A percentile compares a stretch with the other conserved stretches of the same genome.
Evolutionary conservation across 495 filamentous ascomycete genomes (phyloP).

Genomic region (Neurospora sp.): DNA sequence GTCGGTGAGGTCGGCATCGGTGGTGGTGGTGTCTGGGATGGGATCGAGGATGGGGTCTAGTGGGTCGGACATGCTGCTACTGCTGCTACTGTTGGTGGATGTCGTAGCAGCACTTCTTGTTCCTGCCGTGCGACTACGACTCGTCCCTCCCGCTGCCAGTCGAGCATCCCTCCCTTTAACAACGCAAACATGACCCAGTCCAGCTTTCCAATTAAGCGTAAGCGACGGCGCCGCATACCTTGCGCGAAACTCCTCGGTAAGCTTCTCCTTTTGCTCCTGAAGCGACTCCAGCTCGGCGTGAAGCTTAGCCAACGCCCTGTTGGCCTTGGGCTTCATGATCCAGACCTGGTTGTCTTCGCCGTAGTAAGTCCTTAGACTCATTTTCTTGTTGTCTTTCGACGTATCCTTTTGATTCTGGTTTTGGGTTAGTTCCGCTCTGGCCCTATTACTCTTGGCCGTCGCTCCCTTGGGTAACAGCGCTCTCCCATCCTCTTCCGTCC

Average conservation of each 20-base stretch:
- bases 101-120: neutral
- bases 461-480: conserved; percentile 31
- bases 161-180: conserved; percentile 71
- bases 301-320: conserved; percentile 47
- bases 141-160: neutral
- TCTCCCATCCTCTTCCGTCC: conserved; percentile 22
- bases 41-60: neutral
- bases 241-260: conserved; percentile 50
- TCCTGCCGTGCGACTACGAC: neutral
- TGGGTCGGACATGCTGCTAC: neutral
- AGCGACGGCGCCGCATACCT: conserved; percentile 45
- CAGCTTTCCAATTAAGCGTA: conserved; percentile 73
- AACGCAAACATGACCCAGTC: conserved; percentile 80
- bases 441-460: conserved; percentile 9
- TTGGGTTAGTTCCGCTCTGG: conserved; percentile 22
- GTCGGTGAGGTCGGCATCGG: neutral
- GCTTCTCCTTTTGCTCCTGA: conserved; percentile 41
- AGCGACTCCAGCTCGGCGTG: conserved; percentile 55
- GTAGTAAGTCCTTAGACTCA: conserved; percentile 36
- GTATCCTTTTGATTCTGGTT: conserved; percentile 17
- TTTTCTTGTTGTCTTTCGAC: conserved; percentile 28
- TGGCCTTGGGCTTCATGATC: conserved; percentile 78
- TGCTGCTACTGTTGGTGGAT: neutral
- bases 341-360: conserved; percentile 55
- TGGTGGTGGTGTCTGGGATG: neutral